Conservation (phyloP, 176 grass and related monocot species). For the Carex myosuroides region DNA sequence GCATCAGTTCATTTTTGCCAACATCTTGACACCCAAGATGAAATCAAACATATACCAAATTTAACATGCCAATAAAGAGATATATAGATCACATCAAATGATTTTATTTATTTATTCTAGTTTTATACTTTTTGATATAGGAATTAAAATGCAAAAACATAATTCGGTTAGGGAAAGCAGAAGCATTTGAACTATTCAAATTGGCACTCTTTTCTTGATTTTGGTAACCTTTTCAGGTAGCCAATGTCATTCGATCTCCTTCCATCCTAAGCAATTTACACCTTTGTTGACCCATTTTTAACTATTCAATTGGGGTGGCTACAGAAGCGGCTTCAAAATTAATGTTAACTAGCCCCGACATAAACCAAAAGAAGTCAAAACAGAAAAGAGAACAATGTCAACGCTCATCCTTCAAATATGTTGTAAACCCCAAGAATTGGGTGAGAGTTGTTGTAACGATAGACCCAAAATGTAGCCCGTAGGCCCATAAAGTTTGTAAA, state of each 20-base stretch:
- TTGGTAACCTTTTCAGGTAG: background rate
- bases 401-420: background rate
- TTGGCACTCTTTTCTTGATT: background rate
- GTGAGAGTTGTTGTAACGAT: background rate
- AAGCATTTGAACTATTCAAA: background rate
- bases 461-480: background rate
- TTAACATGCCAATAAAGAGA: background rate
- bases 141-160: background rate
- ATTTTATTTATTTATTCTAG: background rate
- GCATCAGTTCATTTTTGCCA: background rate
- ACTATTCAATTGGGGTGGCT: background rate
- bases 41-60: background rate
- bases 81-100: background rate
- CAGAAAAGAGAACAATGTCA: background rate
- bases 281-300: background rate
- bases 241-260: background rate
- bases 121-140: background rate
- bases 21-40: background rate
- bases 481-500: background rate
- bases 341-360: background rate
- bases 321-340: background rate
- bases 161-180: background rate
- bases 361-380: background rate
- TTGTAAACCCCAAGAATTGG: background rate
- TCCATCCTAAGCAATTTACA: background rate